These are phyloP conservation scores for Ustilago sp. DNA, from an alignment of 1,284 basidiomycete species.

Conservation along the genomic window DNA sequence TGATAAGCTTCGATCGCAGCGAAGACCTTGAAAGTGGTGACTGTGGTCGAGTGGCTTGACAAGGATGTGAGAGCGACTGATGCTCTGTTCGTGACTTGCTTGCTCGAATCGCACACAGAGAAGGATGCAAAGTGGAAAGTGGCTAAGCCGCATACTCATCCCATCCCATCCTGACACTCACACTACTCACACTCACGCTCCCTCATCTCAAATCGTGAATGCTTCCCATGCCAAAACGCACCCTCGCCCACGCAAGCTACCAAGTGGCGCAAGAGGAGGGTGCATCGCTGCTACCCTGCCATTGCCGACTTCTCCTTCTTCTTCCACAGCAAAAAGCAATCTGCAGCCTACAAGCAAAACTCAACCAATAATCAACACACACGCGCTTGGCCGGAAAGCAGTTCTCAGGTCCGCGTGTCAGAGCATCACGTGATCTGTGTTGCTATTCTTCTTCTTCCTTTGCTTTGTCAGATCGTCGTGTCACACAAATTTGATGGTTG, in stretches of 20 bases:
- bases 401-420: not conserved
- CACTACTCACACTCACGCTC: not conserved
- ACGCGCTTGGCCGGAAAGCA: not conserved
- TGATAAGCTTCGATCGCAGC: not conserved
- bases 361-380: conserved; percentile 9
- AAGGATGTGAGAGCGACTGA: conserved; percentile 12
- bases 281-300: not conserved
- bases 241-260: not conserved
- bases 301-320: not conserved
- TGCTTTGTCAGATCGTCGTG: not conserved
- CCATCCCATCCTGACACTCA: not conserved
- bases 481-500: not conserved
- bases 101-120: not conserved
- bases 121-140: conserved; percentile 31
- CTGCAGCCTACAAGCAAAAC: not conserved
- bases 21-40: conserved; percentile 6
- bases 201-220: not conserved
- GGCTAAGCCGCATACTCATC: conserved; percentile 26
- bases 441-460: not conserved
- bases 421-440: not conserved
- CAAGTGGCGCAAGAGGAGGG: not conserved
- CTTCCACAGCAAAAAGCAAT: not conserved
- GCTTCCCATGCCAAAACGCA: not conserved
- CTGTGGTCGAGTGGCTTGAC: not conserved
- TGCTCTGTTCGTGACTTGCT: not conserved